A percentile compares a stretch with the other conserved stretches of the same genome.
Conservation (phyloP, 805 yeast species). For the Hanseniaspora jakobsenii region DNA sequence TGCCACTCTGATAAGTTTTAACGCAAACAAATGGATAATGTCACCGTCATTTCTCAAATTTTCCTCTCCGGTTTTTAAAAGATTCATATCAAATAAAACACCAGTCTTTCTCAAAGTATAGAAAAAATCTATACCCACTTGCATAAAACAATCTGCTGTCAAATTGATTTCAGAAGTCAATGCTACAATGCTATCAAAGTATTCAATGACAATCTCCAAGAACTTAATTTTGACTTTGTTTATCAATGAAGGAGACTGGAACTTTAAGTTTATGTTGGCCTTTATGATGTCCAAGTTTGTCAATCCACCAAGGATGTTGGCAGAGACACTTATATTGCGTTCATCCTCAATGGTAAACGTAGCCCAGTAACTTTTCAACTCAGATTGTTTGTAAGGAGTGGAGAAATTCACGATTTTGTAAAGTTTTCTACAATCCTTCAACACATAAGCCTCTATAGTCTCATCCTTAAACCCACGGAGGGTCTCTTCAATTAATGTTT, state of each 20-base stretch:
- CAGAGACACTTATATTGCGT: background rate
- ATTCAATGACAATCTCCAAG: conserved; percentile 4
- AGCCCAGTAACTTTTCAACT: conserved; percentile 10
- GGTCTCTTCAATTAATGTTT: too few species aligned
- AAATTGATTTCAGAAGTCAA: background rate
- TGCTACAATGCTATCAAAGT: conserved; percentile 4
- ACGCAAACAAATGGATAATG: background rate
- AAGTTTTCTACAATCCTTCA: conserved; percentile 8
- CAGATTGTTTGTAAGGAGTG: conserved; percentile 2
- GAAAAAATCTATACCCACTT: conserved; percentile 11
- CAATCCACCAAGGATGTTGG: conserved; percentile 5
- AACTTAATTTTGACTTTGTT: conserved; percentile 1
- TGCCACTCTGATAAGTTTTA: background rate
- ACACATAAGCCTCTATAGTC: background rate
- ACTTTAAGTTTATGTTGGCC: conserved; percentile 4
- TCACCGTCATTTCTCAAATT: background rate
- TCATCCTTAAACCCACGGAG: conserved; percentile 1
- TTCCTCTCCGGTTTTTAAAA: background rate
- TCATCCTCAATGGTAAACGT: conserved; percentile 6
- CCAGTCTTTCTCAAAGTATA: background rate
- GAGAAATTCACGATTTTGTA: conserved; percentile 1
- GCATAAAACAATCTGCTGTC: conserved; percentile 4
- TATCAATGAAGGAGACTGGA: background rate
- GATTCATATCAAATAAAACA: background rate
- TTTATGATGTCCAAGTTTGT: conserved; percentile 9